phyloP scores from a whole-genome alignment of 805 yeast species.

The Metschnikowia baotianmanensis region DNA sequence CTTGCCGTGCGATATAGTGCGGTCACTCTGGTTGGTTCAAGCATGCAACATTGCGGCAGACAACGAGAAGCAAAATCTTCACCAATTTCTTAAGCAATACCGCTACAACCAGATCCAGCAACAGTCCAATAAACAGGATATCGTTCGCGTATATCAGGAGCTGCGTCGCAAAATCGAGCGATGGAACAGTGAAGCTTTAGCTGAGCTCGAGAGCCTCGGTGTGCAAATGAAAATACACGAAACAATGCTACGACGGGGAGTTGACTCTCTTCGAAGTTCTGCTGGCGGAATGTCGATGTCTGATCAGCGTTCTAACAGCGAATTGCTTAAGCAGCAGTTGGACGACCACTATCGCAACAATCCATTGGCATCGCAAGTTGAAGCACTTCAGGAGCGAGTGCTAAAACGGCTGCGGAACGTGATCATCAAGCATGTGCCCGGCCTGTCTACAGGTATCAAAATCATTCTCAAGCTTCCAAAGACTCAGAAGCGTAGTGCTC shows the following conservation, averaged over 20 bases:
- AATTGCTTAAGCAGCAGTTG: slow-evolving; percentile 28
- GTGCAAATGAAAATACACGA: slow-evolving; percentile 33
- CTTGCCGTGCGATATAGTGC: slow-evolving; percentile 42
- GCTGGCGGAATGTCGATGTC: slow-evolving; percentile 9
- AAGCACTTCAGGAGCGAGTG: slow-evolving; percentile 31
- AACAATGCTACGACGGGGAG: slow-evolving; percentile 23
- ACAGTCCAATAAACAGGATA: not conserved
- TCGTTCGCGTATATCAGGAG: slow-evolving; percentile 3
- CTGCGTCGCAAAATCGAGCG: slow-evolving; percentile 5
- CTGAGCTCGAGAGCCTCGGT: slow-evolving; percentile 22
- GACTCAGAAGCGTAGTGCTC: not conserved
- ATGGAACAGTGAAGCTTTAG: slow-evolving; percentile 14
- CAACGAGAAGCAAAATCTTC: slow-evolving; percentile 21
- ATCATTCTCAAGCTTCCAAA: slow-evolving; percentile 16
- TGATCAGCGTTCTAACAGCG: slow-evolving; percentile 4
- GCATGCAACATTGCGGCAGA: slow-evolving; percentile 31
- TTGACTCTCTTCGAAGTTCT: slow-evolving; percentile 24
- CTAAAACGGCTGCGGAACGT: slow-evolving; percentile 15
- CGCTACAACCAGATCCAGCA: not conserved
- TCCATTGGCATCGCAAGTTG: slow-evolving; percentile 38
- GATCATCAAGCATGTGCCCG: slow-evolving; percentile 13
- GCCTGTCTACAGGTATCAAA: slow-evolving; percentile 14
- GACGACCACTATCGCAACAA: slow-evolving; percentile 32
- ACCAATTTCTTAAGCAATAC: slow-evolving; percentile 16
- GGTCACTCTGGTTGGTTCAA: slow-evolving; percentile 44